Conservation (phyloP, 352 stramenopile species). For the Globisporangium spinosum region DNA sequence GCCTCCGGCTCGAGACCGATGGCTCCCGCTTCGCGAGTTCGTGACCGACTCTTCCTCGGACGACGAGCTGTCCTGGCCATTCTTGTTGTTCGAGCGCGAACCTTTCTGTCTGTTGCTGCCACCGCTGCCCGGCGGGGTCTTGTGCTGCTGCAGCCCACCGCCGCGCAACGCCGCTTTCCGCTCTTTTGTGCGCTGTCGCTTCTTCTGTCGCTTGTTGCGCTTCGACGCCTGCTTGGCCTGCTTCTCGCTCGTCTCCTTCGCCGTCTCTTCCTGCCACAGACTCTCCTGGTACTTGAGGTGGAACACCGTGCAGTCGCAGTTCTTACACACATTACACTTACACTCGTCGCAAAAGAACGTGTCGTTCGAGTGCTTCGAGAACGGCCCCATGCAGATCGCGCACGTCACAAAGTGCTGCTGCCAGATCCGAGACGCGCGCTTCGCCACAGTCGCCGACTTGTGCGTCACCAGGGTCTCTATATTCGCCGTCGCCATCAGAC, state of each 20-base stretch:
- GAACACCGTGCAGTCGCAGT: conserved; percentile 97
- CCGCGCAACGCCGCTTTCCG: conserved; percentile 63
- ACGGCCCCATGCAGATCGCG: conserved; percentile 94
- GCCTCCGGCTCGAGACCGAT: conserved; percentile 40
- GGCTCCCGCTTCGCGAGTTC: conserved; percentile 18
- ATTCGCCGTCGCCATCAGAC: conserved; percentile 87
- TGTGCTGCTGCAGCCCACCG: conserved; percentile 29
- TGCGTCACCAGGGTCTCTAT: conserved; percentile 93
- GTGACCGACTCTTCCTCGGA: conserved; percentile 36
- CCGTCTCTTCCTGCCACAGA: conserved; percentile 92
- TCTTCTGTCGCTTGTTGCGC: conserved; percentile 83
- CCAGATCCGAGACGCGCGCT: conserved; percentile 96
- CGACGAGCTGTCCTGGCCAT: conserved; percentile 49
- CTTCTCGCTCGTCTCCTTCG: conserved; percentile 89
- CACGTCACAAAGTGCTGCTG: conserved; percentile 98
- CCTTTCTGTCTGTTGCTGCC: conserved; percentile 19
- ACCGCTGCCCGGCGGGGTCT: conserved; percentile 29
- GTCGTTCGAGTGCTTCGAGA: conserved; percentile 93
- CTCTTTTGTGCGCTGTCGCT: conserved; percentile 79
- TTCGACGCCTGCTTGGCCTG: conserved; percentile 87
- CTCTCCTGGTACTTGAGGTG: conserved; percentile 97
- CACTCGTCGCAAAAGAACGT: conserved; percentile 97
- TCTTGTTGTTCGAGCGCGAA: conserved; percentile 30
- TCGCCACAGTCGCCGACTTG: conserved; percentile 93
- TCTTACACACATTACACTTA: conserved; percentile 97